Conservation (phyloP, 2,329 filamentous ascomycete genomes). For the Aspergillus costaricaensis region DNA sequence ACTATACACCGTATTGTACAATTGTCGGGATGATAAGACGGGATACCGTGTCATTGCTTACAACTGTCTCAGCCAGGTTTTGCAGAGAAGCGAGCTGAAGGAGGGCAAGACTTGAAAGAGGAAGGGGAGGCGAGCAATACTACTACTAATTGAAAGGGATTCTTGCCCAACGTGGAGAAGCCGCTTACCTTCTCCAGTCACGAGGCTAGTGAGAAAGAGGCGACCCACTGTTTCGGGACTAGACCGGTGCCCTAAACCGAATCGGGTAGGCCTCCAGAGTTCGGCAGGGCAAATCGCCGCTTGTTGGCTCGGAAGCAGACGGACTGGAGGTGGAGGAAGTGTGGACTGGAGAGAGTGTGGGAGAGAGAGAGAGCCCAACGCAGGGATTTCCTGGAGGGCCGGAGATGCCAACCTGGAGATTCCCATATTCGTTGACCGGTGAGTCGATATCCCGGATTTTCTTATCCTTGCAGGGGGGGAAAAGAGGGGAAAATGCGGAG, state of each 20-base stretch:
- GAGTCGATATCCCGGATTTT: constrained; percentile 8
- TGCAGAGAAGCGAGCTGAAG: no score
- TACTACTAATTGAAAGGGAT: background rate
- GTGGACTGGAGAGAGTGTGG: constrained; percentile 11
- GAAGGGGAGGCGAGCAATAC: background rate
- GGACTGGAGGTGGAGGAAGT: background rate
- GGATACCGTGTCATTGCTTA: no score
- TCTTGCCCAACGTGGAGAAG: constrained; percentile 9
- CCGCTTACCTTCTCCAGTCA: background rate
- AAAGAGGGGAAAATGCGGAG: constrained; percentile 23
- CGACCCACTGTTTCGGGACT: background rate
- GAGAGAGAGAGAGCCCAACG: background rate
- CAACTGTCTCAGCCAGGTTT: no score
- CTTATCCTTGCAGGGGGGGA: constrained; percentile 5
- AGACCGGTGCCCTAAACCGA: background rate
- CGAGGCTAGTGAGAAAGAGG: background rate
- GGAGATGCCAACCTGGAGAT: constrained; percentile 11
- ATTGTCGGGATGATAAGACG: no score
- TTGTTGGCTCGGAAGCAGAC: constrained; percentile 2
- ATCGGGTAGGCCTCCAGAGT: constrained; percentile 7
- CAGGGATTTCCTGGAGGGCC: constrained; percentile 5
- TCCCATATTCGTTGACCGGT: constrained; percentile 20
- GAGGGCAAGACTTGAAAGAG: background rate
- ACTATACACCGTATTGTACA: no score
- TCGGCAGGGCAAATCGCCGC: constrained; percentile 10